Evolutionary conservation across 495 filamentous ascomycete species (phyloP), one percentile per base, ranked within the genome.

Genomic region (Annulohypoxylon stygium): DNA sequence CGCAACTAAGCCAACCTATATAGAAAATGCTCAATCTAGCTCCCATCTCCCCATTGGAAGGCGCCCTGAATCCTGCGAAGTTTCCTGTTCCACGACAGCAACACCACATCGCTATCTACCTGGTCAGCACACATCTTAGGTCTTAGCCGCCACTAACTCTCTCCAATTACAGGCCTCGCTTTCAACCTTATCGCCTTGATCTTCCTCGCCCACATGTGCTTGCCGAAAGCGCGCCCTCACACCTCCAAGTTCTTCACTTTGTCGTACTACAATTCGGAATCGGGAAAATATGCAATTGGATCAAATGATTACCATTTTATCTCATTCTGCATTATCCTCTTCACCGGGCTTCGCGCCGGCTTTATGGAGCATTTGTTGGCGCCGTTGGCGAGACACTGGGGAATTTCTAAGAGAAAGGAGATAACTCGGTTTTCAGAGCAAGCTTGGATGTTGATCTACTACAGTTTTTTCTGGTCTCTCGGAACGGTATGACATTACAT

Each of bases 391-490:
- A 87, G 87, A 45, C 78, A 83, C 12, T 84, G 84, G 59, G 94
- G 95, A 12, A 83, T 98, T 70, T 86, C 87, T 67, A 88, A 89
- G 65, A 85, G 84, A 72, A 97, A 97, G 81, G 91, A 87, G 7
- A 81, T 90, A 23, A 86, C 92, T 23, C 87, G 97, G 45, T 93
- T 98, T 81, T 92, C 93, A 55, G 96, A 99, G 80, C 96, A 99
- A 83, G 93, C 90, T 58, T 99, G 94, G 93, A 84, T 97, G 76
- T 78, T 93, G 26, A 74, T 95, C 37, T 98, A 98, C 83, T 92
- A 93, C 78, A 78, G 78, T 26, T 82, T 90, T 61, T 94, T 93
- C 78, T 98, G 93, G 90, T 81, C 88, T 3, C 81, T 95, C 62
- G 96, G 96, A 70, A 86, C 95, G 88, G 93, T 98, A 88, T 61